Evolutionary conservation across 2,329 filamentous ascomycete genomes (phyloP).

Genomic region (Aurifilum marmelostoma): DNA sequence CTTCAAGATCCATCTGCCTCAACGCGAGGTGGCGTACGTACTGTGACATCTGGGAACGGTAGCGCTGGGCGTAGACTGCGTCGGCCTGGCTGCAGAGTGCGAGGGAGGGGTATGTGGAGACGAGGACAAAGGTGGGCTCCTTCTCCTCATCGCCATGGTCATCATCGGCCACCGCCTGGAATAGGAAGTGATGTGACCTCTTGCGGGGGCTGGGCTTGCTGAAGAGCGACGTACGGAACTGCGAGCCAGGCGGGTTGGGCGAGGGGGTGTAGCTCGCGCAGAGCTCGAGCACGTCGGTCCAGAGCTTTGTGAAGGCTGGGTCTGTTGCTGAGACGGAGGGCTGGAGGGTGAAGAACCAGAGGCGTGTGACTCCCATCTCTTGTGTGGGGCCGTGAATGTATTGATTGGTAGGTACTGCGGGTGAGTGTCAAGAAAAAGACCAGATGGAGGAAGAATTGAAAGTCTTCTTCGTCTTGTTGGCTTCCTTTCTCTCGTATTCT

Average conservation of each 20-base stretch:
- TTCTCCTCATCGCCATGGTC: not conserved
- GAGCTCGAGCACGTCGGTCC: constrained; percentile 26
- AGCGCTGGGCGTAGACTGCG: constrained; percentile 20
- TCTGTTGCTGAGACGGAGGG: constrained; percentile 18
- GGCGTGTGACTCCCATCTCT: constrained; percentile 27
- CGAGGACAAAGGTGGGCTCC: constrained; percentile 22
- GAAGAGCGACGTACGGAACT: constrained; percentile 18
- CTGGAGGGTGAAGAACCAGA: constrained; percentile 29
- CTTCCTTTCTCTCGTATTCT: no score
- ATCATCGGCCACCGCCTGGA: constrained; percentile 8
- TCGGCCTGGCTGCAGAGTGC: constrained; percentile 27
- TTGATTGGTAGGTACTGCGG: not conserved
- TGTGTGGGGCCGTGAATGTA: not conserved
- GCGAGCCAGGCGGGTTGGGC: constrained; percentile 9
- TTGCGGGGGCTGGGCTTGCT: constrained; percentile 6
- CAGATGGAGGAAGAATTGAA: not conserved
- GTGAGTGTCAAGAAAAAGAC: not conserved
- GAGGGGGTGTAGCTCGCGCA: constrained; percentile 25
- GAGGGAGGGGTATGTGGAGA: constrained; percentile 28
- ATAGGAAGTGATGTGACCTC: constrained; percentile 28
- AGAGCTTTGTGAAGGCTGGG: constrained; percentile 24
- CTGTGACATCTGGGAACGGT: constrained; percentile 21
- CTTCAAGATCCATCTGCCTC: constrained; percentile 25
- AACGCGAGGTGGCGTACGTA: constrained; percentile 18
- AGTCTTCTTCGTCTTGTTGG: not conserved